Percentiles rank a stretch among this genome's conserved stretches.
Evolutionary conservation across 129 eudicot genomes (phyloP).

Genomic region (Lactuca sativa): DNA sequence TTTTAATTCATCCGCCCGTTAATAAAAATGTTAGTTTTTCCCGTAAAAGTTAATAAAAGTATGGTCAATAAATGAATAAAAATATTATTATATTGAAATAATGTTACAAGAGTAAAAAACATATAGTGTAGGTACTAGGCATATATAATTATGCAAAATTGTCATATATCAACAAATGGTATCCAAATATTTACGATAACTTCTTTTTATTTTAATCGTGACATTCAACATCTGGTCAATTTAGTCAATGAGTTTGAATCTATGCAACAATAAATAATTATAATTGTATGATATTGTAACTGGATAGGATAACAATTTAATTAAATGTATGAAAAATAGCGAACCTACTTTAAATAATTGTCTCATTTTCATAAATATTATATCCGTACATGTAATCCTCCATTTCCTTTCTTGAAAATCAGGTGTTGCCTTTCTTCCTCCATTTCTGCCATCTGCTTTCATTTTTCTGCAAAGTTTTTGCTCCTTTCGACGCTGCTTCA

Average conservation of each 20-base stretch:
- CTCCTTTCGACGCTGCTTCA: not conserved
- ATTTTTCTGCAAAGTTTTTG: conserved; percentile 29
- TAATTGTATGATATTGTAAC: too few species aligned
- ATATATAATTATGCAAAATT: not conserved
- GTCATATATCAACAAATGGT: not conserved
- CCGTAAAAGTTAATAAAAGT: not conserved
- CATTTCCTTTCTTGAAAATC: conserved; percentile 20
- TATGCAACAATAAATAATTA: not conserved
- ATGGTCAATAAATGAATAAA: too few species aligned
- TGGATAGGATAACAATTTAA: not conserved
- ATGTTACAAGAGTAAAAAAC: too few species aligned
- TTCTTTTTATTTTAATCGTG: not conserved
- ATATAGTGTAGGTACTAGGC: too few species aligned
- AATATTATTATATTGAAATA: too few species aligned
- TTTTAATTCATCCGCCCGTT: too few species aligned
- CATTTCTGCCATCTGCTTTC: conserved; percentile 36
- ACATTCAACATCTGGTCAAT: not conserved
- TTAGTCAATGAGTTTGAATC: not conserved
- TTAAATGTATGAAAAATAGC: not conserved
- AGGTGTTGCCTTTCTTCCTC: conserved; percentile 25
- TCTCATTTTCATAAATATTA: conserved; percentile 22
- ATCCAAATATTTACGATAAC: not conserved
- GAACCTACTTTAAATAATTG: conserved; percentile 21
- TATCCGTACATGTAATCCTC: conserved; percentile 32
- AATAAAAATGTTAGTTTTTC: not conserved